A percentile compares a stretch with the other conserved stretches of the same genome.
Conservation (phyloP, 768 basidiomycete species). For the Mycena floridula region DNA sequence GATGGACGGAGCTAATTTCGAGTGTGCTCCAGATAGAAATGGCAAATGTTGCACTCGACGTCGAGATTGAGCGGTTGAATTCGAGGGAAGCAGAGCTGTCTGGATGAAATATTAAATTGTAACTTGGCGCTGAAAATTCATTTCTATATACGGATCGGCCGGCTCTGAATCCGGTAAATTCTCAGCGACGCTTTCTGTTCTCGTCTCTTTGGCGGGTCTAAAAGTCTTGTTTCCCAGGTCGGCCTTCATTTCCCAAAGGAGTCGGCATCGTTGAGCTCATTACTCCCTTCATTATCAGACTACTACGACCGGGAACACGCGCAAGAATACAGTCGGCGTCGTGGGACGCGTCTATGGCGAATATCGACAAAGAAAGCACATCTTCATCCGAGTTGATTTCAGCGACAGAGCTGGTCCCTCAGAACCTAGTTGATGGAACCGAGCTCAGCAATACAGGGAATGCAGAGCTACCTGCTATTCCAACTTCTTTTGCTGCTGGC, state of each 20-base stretch:
- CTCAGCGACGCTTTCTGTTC: too few species aligned
- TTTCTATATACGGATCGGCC: too few species aligned
- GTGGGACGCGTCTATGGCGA: conserved; percentile 78
- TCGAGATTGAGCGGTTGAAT: conserved; percentile 61
- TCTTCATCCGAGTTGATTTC: conserved; percentile 38
- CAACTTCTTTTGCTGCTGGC: background rate
- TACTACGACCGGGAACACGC: too few species aligned
- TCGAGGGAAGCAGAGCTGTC: conserved; percentile 58
- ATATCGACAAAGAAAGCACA: conserved; percentile 45
- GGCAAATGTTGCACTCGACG: conserved; percentile 86
- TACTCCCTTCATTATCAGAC: too few species aligned
- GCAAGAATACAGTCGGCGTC: too few species aligned
- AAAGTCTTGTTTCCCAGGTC: too few species aligned
- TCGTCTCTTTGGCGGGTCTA: too few species aligned
- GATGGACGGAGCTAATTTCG: conserved; percentile 92
- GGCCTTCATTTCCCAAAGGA: too few species aligned
- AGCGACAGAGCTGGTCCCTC: conserved; percentile 33
- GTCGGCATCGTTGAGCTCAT: too few species aligned
- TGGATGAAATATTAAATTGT: conserved; percentile 4
- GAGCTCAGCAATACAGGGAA: too few species aligned
- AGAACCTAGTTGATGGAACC: too few species aligned
- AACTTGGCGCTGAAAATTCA: background rate
- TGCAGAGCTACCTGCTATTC: background rate
- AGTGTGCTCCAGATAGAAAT: conserved; percentile 91
- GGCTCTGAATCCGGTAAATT: too few species aligned